Evolutionary conservation across 2,329 filamentous ascomycete genomes (phyloP), one percentile per base, ranked within the genome.

Genomic region (Cladosporium sphaerospermum): DNA sequence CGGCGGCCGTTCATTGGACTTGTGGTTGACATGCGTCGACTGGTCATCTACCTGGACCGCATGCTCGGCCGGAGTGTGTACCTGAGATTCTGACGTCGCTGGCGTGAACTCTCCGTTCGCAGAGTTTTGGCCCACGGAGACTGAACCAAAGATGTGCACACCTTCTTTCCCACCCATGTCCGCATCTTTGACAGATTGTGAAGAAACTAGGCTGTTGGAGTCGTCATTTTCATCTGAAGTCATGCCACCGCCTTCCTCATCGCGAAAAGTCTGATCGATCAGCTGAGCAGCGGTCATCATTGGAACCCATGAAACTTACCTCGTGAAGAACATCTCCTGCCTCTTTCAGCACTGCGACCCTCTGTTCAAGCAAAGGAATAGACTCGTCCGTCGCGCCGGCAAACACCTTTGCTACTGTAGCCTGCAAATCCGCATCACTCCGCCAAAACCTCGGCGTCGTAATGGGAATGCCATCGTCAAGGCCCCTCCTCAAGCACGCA

Each of bases 401-500:
- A 70, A 99, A 99, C 39, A 97, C 82, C 58, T 89, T 79, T 54
- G 73, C 79, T 46, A 96, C 71, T 9, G 85, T 74, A 9, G 89
- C 83, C 41, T 95, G 78, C n/a, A 53, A 41, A 16, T 23, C 36
- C n/a, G 7, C 16, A 11, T 40, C 36, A 45, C 50, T 61, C 18
- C 56, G 77, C 92, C 92, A 99, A 67, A 89, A 97, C 47, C 85
- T 80, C 5, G 92, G 87, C 55, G 84, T 88, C 5, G 91, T 96
- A 55, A 99, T 95, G 13, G 90, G 88, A 52, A 96, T 88, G 52
- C 87, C 86, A 76, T 96, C 91, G 48, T 97, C 90, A 40, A 97
- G 73, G 2, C 90, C 95, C 62, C 93, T 78, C 69, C 91, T 88
- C 62, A 99, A 70, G 18, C 87, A 82, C 19, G 93, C 93, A 16